A percentile compares a stretch with the other conserved stretches of the same genome.
These are phyloP conservation scores for Orbilia javanica DNA, from an alignment of 2,329 filamentous ascomycete species.

Conservation along the genomic window DNA sequence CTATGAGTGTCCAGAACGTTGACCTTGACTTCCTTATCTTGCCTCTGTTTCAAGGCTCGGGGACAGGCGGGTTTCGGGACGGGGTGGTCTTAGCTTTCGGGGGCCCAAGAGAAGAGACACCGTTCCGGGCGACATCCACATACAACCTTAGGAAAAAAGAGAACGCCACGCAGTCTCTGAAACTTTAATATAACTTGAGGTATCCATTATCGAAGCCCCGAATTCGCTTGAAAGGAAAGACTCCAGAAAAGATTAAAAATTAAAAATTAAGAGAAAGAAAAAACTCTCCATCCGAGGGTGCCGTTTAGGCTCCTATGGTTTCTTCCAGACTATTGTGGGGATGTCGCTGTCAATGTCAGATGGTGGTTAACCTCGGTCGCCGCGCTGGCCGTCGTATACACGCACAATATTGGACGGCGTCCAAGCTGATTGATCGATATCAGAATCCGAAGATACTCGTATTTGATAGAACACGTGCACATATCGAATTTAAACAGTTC, in stretches of 20 bases:
- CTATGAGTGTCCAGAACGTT: conserved; percentile 3
- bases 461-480: background rate
- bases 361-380: background rate
- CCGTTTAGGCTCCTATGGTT: conserved; percentile 11
- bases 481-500: background rate
- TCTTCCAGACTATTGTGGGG: conserved; percentile 16
- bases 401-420: background rate
- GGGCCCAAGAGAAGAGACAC: background rate
- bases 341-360: background rate
- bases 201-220: conserved; percentile 2
- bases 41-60: background rate
- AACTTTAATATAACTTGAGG: conserved; percentile 26
- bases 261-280: background rate
- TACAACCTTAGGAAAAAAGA: background rate
- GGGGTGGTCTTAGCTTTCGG: background rate
- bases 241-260: background rate
- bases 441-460: background rate
- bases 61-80: conserved; percentile 1
- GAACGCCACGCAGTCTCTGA: conserved; percentile 26
- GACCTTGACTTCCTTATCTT: too few relatives aligned
- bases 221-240: conserved; percentile 7
- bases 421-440: background rate
- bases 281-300: conserved; percentile 15
- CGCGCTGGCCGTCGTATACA: background rate
- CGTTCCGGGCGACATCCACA: background rate